These are phyloP conservation scores for Leccinum fibrillosum DNA, from an alignment of 768 basidiomycete genomes.

Conservation along the genomic window DNA sequence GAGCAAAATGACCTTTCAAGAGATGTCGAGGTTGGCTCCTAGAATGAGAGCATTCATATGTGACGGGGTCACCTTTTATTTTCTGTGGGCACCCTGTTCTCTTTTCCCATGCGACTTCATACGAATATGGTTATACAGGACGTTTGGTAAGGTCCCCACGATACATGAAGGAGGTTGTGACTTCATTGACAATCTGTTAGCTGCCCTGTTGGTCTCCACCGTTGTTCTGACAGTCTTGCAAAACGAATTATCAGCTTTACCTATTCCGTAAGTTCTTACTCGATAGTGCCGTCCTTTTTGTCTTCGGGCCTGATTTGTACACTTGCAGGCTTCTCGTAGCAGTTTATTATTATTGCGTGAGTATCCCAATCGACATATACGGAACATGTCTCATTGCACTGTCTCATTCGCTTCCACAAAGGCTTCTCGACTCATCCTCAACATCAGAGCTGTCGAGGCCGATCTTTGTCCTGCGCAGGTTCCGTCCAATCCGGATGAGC, in stretches of 20 bases:
- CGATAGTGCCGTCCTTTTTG: not conserved
- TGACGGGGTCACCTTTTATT: slow-evolving; percentile 15
- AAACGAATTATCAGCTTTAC: slow-evolving; percentile 11
- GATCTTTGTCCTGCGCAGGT: slow-evolving; percentile 1
- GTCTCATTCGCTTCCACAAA: not conserved
- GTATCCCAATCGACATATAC: not conserved
- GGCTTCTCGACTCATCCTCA: slow-evolving; percentile 21
- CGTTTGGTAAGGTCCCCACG: slow-evolving; percentile 9
- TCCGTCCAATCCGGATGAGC: slow-evolving; percentile 3
- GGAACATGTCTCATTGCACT: not conserved
- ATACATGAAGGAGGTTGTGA: not conserved
- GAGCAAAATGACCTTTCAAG: not conserved
- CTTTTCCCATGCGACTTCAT: not conserved
- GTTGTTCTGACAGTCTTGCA: slow-evolving; percentile 12
- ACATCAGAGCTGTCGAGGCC: slow-evolving; percentile 10
- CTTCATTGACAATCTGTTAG: slow-evolving; percentile 1
- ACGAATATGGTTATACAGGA: slow-evolving; percentile 6
- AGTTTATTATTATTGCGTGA: slow-evolving; percentile 21
- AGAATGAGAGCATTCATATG: slow-evolving; percentile 6
- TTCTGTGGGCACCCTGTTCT: slow-evolving; percentile 11
- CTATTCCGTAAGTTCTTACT: slow-evolving; percentile 12
- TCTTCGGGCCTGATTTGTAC: slow-evolving; percentile 1
- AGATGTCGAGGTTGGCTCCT: not conserved
- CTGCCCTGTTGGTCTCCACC: slow-evolving; percentile 15
- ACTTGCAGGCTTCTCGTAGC: slow-evolving; percentile 13